Evolutionary conservation across 78 protist genomes (phyloP).

Genomic region (Goniomonas avonlea): DNA sequence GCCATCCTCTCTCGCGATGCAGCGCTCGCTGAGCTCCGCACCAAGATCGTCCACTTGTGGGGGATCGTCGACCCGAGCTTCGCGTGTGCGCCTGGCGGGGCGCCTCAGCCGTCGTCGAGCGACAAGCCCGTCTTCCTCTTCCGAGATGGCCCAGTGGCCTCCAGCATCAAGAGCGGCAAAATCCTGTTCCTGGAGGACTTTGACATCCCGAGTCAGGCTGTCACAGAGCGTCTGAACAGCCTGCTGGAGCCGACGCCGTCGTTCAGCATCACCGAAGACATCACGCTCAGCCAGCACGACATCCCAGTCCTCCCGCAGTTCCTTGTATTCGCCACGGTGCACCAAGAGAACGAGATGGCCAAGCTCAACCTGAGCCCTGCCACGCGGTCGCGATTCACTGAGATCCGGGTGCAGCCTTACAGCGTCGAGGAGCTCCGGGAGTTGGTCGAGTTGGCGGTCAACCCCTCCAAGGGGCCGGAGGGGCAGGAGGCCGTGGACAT

Average conservation of each 20-base stretch:
- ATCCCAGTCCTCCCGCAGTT: background rate
- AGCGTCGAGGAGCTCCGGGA: too few species aligned
- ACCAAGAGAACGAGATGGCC: background rate
- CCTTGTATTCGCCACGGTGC: background rate
- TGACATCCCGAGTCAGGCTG: background rate
- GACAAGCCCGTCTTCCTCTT: background rate
- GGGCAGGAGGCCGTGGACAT: too few species aligned
- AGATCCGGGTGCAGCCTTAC: background rate
- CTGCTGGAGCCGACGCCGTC: background rate
- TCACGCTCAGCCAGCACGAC: background rate
- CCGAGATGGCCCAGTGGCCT: conserved; percentile 3
- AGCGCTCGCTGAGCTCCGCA: too few species aligned
- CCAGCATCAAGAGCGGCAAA: background rate
- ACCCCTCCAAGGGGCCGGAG: too few species aligned
- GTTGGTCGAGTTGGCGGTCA: too few species aligned
- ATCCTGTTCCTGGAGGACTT: background rate
- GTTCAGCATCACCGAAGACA: background rate
- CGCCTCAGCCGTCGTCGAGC: too few species aligned
- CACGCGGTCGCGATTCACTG: conserved; percentile 1
- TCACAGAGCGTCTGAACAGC: conserved; percentile 11
- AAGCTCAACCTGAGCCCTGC: background rate
- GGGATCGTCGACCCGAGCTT: too few species aligned
- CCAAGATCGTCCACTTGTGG: too few species aligned
- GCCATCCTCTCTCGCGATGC: too few species aligned
- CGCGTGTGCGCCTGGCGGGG: background rate